A percentile compares a stretch with the other conserved stretches of the same genome.
Conservation (phyloP, 768 basidiomycete genomes). For the Boletus barrowsii region DNA sequence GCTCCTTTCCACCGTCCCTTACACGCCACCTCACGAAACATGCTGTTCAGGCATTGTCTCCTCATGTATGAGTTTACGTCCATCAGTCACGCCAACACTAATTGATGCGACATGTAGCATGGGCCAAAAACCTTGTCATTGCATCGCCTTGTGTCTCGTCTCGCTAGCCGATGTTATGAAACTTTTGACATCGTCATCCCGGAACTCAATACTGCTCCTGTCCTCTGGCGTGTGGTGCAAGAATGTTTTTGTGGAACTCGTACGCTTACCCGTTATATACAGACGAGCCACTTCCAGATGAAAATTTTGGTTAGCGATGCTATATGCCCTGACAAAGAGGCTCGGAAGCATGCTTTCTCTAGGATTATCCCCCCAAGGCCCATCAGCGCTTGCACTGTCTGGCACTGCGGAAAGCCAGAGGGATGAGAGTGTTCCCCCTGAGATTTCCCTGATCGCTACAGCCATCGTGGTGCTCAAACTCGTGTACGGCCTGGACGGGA, state of each 20-base stretch:
- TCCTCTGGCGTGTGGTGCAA: constrained; percentile 71
- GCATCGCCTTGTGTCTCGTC: constrained; percentile 57
- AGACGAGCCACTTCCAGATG: not conserved
- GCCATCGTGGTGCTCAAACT: constrained; percentile 77
- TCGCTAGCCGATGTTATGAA: constrained; percentile 55
- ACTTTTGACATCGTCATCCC: constrained; percentile 63
- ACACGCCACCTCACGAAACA: constrained; percentile 71
- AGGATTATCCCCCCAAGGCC: constrained; percentile 57
- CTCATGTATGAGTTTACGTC: constrained; percentile 44
- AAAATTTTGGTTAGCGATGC: constrained; percentile 39
- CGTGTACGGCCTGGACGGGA: constrained; percentile 80
- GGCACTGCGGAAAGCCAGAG: constrained; percentile 42
- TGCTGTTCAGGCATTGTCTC: constrained; percentile 62
- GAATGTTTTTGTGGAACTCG: constrained; percentile 69
- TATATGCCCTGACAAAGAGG: constrained; percentile 64
- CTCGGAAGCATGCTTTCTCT: constrained; percentile 54
- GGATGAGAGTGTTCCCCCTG: constrained; percentile 65
- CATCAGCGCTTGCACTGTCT: constrained; percentile 43
- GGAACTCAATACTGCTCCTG: constrained; percentile 69
- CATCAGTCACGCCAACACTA: constrained; percentile 7
- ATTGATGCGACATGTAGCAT: constrained; percentile 42
- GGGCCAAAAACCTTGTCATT: constrained; percentile 57
- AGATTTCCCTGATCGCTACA: constrained; percentile 57
- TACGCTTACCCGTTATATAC: constrained; percentile 40
- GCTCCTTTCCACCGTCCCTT: constrained; percentile 60